Evolutionary conservation across 2,329 filamentous ascomycete species (phyloP), one percentile per base, ranked within the genome.

Genomic region (Coleophoma eucalyptorum): DNA sequence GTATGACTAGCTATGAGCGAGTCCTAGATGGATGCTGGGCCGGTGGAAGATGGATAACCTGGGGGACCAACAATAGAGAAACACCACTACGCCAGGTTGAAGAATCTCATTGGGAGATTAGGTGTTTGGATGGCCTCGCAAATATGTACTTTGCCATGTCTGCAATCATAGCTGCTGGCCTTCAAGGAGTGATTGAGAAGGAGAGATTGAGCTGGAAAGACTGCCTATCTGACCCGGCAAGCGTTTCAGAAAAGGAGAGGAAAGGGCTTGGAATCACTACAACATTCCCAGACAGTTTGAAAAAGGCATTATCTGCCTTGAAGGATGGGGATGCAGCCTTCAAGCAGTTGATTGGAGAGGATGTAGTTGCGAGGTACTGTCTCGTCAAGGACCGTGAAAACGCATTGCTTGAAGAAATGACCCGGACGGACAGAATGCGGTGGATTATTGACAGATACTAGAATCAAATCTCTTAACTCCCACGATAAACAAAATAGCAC

Each of bases 11-110:
- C 65, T 94, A 94, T 66, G 79, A 80, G 34, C 79, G 89, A 4
- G 75, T 89, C 11, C 68, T 71, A 1, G 84, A 90, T 48, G 79
- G 88, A n/a, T 73, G 72, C 52, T 94, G 89, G 89, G 80, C 87
- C 0, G 88, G 88, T n/a, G 88, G 88, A 0, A 80, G 83, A 7
- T 92, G 86, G 84, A 79, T 92, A 0, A 72, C 85, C 0, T 95
- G 89, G 89, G 90, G 90, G 12, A 87, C 83, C 4, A 84, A 94
- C 68, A 94, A 94, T 66, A 82, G 87, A 16, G 88, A 93, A 70
- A 76, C 82, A 4, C 86, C 89, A 0, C 72, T 95, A 10, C 79
- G 89, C 12, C 84, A 86, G 64, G 78, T 90, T 44, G 71, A 72
- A 3, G 71, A 67, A 2, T 83, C 81, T 18, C 85, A 90, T 62